Base-by-base conservation (phyloP, 257 asterid genomes). In the Przewalskia tangutica region DNA sequence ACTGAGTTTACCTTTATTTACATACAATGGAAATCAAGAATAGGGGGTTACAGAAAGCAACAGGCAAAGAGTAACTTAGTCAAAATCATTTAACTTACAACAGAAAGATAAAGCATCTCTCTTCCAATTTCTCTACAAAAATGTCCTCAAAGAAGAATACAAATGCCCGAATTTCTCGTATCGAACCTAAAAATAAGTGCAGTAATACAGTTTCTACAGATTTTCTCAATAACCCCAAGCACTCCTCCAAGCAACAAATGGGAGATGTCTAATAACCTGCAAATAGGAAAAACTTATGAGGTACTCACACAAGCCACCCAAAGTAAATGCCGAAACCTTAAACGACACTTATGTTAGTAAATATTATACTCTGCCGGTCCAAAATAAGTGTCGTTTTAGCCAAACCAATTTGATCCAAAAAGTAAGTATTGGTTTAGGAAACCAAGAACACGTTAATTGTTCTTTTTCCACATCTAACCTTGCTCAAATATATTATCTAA, bases 191-290 rank as follows among this genome's bases (percentile, higher is more conserved):
- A 71, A 71, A 44, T 40, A 40, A 42, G 60, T 48, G 79, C 79
- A 73, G 79, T 50, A 73, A 13, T 50, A 73, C 60, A 73, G 13
- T 73, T 46, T 73, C 79, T 73, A 73, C 79, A 73, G 79, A 18
- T 48, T 73, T 73, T 48, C 79, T 73, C 79, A 73, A 73, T 48
- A 73, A 73, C 79, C 60, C 79, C 79, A n/a, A 73, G 79, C 79
- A 73, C 79, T 73, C 79, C 79, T 73, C 60, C 79, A 73, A 73
- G 79, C 79, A 20, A 50, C 60, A 73, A 73, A 73, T 73, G 60
- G 60, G 79, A 73, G 60, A 73, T 73, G 79, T 48, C 38, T 48
- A 73, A 48, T 14, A 48, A 73, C 68, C 79, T 48, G 79, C 60
- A 73, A 73, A 73, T 13, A 23, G 44, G 59, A 8, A 20, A 73